Percentiles rank a stretch among this genome's conserved stretches.
These are phyloP conservation scores for Mucor irregularis DNA, from an alignment of 371 early-diverging fungal species.

Conservation along the genomic window DNA sequence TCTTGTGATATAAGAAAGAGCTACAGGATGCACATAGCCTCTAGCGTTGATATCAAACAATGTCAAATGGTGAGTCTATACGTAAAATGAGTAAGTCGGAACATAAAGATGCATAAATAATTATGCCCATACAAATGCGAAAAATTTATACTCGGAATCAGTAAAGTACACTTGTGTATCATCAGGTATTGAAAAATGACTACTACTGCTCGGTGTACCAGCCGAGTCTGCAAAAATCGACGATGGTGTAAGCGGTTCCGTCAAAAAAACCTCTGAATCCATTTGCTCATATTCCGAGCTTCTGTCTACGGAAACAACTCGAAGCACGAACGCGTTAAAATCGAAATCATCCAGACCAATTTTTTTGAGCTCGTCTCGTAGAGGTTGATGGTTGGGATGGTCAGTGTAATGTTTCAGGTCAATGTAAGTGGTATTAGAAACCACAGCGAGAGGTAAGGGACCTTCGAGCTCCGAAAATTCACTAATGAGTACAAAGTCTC, in stretches of 20 bases:
- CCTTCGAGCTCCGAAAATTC: constrained; percentile 67
- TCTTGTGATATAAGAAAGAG: constrained; percentile 56
- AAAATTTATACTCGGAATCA: constrained; percentile 53
- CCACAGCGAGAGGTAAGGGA: constrained; percentile 53
- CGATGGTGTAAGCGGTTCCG: constrained; percentile 5
- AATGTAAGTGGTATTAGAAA: constrained; percentile 34
- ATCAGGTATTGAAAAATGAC: constrained; percentile 63
- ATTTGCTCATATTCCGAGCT: constrained; percentile 37
- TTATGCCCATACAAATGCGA: constrained; percentile 56
- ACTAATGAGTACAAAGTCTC: constrained; percentile 60
- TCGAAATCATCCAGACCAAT: constrained; percentile 44
- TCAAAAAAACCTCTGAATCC: constrained; percentile 7
- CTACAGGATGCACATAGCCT: constrained; percentile 62
- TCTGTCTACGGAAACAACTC: constrained; percentile 59
- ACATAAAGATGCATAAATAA: constrained; percentile 58
- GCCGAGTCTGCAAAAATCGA: constrained; percentile 10
- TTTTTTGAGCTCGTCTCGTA: constrained; percentile 3
- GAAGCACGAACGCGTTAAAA: constrained; percentile 56
- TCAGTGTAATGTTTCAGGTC: constrained; percentile 39
- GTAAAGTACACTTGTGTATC: constrained; percentile 61
- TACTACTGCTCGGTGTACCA: no score
- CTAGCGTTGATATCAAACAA: constrained; percentile 61
- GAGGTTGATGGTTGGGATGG: not conserved
- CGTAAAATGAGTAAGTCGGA: not conserved
- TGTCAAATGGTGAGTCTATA: constrained; percentile 60